phyloP scores from a whole-genome alignment of 2,329 filamentous ascomycete genomes.

The Penicillium sp. region DNA sequence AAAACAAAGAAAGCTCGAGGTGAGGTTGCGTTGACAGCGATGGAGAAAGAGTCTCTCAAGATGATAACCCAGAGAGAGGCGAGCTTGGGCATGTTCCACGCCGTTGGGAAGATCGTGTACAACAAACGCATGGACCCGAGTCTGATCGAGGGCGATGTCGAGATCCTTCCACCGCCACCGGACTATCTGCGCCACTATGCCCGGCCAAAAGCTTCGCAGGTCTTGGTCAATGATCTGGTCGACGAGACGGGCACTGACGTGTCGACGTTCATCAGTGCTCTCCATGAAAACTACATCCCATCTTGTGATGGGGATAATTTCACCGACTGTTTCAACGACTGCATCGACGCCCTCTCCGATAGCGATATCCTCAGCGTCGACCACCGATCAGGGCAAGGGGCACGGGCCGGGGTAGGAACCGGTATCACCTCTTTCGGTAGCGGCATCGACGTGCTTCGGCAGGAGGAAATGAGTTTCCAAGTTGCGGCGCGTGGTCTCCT shows the following conservation, averaged over 20 bases:
- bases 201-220: conserved; percentile 62
- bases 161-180: conserved; percentile 56
- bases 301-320: conserved; percentile 70
- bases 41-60: conserved; percentile 75
- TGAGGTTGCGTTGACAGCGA: conserved; percentile 58
- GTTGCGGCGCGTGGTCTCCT: conserved; percentile 82
- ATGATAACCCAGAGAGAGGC: conserved; percentile 83
- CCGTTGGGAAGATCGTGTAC: conserved; percentile 92
- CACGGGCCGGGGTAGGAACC: conserved; percentile 53
- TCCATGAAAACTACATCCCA: conserved; percentile 89
- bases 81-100: conserved; percentile 91
- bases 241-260: conserved; percentile 92
- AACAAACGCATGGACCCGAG: conserved; percentile 73
- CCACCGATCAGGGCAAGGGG: conserved; percentile 25
- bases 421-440: conserved; percentile 52
- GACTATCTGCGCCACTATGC: conserved; percentile 56
- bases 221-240: conserved; percentile 71
- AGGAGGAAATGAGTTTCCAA: conserved; percentile 93
- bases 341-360: conserved; percentile 81
- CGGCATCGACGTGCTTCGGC: conserved; percentile 66
- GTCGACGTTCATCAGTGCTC: conserved; percentile 79
- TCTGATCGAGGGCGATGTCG: conserved; percentile 35
- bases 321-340: conserved; percentile 76
- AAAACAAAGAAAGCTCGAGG: conserved; percentile 63
- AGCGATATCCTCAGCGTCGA: conserved; percentile 80